Conservation (phyloP, 2,329 filamentous ascomycete genomes). For the Aspergillus aculeatus region DNA sequence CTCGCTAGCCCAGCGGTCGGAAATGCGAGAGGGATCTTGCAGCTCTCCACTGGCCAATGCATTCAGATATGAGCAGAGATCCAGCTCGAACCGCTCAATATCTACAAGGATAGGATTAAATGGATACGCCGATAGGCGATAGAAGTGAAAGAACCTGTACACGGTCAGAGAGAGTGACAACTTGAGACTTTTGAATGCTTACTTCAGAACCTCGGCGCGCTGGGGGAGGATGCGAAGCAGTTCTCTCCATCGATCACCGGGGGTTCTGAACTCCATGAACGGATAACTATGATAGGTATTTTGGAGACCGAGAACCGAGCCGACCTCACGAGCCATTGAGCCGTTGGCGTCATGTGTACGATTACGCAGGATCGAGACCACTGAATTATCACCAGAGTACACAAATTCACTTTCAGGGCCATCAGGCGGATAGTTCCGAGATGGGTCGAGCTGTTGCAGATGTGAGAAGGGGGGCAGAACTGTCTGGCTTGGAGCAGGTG, state of each 20-base stretch:
- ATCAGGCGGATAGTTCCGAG: background rate
- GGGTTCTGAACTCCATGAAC: constrained; percentile 30
- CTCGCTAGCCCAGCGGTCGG: constrained; percentile 25
- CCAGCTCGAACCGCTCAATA: constrained; percentile 30
- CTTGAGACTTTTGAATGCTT: background rate
- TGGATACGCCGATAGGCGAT: constrained; percentile 28
- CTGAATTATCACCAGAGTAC: constrained; percentile 33
- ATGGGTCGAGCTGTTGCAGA: background rate
- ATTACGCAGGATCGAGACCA: constrained; percentile 30
- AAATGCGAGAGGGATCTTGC: constrained; percentile 17
- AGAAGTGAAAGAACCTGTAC: constrained; percentile 33
- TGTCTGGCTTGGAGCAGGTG: background rate
- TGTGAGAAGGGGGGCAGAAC: background rate
- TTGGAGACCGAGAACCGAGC: constrained; percentile 32
- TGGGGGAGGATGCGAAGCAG: constrained; percentile 26
- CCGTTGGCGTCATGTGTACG: constrained; percentile 28
- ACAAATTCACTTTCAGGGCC: constrained; percentile 19
- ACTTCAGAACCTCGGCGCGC: constrained; percentile 29
- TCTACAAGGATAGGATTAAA: constrained; percentile 34
- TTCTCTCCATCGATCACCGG: constrained; percentile 26
- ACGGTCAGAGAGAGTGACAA: background rate
- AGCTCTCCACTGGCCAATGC: constrained; percentile 26
- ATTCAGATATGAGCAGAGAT: constrained; percentile 31
- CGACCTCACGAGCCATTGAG: constrained; percentile 26
- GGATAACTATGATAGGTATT: constrained; percentile 33